Conservation (phyloP, 2,329 filamentous ascomycete species). For the Bipolaris cookei region DNA sequence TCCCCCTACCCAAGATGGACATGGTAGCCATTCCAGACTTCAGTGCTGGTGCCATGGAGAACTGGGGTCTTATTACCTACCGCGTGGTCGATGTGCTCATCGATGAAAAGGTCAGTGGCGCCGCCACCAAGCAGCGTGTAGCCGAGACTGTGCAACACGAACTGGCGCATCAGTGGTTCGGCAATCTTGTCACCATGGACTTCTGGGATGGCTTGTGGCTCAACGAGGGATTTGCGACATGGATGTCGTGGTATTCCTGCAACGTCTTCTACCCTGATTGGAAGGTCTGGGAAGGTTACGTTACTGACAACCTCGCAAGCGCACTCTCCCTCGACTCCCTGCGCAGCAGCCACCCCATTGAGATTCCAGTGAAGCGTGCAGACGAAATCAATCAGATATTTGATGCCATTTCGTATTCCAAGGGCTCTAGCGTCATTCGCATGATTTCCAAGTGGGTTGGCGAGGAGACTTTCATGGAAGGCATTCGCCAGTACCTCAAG, state of each 20-base stretch:
- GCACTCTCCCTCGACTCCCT: constrained; percentile 88
- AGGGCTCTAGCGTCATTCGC: constrained; percentile 91
- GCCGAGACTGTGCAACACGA: constrained; percentile 97
- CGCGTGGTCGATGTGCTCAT: constrained; percentile 88
- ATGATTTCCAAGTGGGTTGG: constrained; percentile 98
- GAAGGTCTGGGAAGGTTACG: constrained; percentile 97
- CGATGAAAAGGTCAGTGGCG: constrained; percentile 89
- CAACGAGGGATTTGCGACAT: constrained; percentile 90
- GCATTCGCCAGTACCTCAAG: constrained; percentile 87
- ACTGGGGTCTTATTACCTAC: constrained; percentile 96
- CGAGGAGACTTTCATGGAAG: constrained; percentile 91
- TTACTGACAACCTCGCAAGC: constrained; percentile 88
- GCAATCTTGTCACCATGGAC: constrained; percentile 96
- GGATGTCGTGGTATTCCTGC: constrained; percentile 94
- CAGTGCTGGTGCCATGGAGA: constrained; percentile 95
- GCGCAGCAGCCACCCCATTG: constrained; percentile 93
- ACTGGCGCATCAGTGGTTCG: constrained; percentile 97
- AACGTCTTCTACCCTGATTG: constrained; percentile 96
- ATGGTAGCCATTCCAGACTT: constrained; percentile 97
- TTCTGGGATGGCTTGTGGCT: constrained; percentile 99
- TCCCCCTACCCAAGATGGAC: constrained; percentile 92
- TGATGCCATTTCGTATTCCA: constrained; percentile 95
- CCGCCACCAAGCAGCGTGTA: constrained; percentile 87
- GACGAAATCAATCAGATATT: constrained; percentile 99
- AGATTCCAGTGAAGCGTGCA: constrained; percentile 92